Conservation (phyloP, 2,329 filamentous ascomycete species). For the Akanthomyces uredinophilus region DNA sequence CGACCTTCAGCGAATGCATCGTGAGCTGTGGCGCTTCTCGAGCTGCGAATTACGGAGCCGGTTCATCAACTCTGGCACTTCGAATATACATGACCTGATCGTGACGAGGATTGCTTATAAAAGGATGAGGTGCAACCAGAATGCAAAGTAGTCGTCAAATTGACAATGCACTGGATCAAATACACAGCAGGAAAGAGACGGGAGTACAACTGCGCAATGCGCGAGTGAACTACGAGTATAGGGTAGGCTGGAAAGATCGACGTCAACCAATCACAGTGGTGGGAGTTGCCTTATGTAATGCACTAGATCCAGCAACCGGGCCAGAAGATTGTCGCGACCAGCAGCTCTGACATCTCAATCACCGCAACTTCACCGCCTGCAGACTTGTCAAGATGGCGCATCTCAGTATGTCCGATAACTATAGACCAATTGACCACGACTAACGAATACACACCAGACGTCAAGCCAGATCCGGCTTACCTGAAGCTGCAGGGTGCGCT, state of each 20-base stretch:
- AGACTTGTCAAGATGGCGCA: conserved; percentile 34
- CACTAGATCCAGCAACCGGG: not conserved
- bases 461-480: conserved; percentile 39
- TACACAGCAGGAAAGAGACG: no score
- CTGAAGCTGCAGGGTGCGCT: conserved; percentile 35
- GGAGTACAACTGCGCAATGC: not conserved
- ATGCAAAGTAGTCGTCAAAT: no score
- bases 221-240: not conserved
- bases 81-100: no score
- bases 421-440: conserved; percentile 15
- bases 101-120: no score
- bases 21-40: no score
- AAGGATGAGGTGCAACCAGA: no score
- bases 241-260: not conserved
- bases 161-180: no score
- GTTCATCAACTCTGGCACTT: no score
- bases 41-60: no score
- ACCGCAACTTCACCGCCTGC: conserved; percentile 20
- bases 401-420: conserved; percentile 27
- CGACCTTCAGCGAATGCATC: no score
- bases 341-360: conserved; percentile 20
- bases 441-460: conserved; percentile 28
- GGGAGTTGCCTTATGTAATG: conserved; percentile 18
- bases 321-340: conserved; percentile 21
- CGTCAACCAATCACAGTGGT: not conserved